Conservation (phyloP, 23 red algal species). For the Agarophyton chilense region DNA sequence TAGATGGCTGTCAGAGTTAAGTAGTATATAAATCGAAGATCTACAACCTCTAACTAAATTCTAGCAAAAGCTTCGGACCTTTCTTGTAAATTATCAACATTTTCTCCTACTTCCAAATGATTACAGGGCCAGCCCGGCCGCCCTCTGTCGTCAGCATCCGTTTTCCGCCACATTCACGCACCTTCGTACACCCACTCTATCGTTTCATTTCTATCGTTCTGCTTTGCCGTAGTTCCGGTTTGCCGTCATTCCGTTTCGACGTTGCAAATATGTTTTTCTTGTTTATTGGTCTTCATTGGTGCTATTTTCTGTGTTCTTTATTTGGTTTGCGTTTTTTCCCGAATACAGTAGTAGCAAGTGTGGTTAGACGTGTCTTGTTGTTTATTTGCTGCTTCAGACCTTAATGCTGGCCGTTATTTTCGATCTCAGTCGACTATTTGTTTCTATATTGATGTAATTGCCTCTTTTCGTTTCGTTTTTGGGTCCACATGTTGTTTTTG, state of each 20-base stretch:
- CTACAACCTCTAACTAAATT: no score
- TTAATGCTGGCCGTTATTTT: background rate
- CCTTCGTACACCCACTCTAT: background rate
- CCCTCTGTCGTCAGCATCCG: conserved; percentile 19
- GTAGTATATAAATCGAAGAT: no score
- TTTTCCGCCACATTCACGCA: conserved; percentile 3
- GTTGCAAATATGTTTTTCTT: background rate
- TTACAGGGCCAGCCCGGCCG: conserved; percentile 26
- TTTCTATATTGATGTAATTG: background rate
- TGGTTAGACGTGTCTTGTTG: background rate
- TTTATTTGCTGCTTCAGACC: background rate
- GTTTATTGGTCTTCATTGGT: background rate
- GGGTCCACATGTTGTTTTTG: conserved; percentile 1
- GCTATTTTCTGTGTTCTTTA: background rate
- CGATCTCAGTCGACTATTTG: background rate
- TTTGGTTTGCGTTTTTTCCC: conserved; percentile 13
- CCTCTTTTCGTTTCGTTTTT: background rate
- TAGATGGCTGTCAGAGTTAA: no score
- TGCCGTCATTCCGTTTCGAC: no score
- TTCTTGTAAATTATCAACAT: no score
- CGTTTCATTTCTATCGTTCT: background rate
- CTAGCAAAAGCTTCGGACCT: no score
- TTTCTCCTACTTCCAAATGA: no score
- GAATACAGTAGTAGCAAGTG: background rate
- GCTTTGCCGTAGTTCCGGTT: no score